Percentiles rank a stretch among this genome's conserved stretches.
These are phyloP conservation scores for Lentinula novae-zelandiae DNA, from an alignment of 1,284 basidiomycete species.

Conservation along the genomic window DNA sequence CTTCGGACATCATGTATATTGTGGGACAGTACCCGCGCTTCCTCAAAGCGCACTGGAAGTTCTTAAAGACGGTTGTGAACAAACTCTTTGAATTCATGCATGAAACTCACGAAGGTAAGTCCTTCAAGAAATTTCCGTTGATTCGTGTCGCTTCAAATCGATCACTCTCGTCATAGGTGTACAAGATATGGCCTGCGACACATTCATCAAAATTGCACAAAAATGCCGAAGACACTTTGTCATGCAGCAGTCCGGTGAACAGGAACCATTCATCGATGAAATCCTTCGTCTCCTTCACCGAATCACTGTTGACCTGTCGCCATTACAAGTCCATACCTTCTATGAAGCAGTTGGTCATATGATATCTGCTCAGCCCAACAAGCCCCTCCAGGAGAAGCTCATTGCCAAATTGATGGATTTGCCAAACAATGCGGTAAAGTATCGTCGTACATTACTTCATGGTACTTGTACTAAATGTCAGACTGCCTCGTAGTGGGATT, in stretches of 20 bases:
- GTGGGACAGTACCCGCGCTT: constrained; percentile 99
- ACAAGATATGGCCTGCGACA: constrained; percentile 99
- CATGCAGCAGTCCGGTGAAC: constrained; percentile 97
- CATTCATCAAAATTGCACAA: constrained; percentile 99
- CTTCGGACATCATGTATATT: constrained; percentile 99
- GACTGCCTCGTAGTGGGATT: constrained; percentile 77
- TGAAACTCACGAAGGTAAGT: constrained; percentile 93
- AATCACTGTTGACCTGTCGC: constrained; percentile 93
- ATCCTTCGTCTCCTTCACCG: constrained; percentile 90
- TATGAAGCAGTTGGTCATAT: constrained; percentile 99
- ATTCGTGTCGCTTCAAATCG: background rate
- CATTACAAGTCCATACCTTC: constrained; percentile 95
- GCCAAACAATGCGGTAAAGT: constrained; percentile 88
- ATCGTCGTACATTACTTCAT: background rate
- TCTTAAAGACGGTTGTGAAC: constrained; percentile 99
- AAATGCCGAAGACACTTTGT: constrained; percentile 99
- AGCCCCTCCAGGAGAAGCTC: constrained; percentile 93
- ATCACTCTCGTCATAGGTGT: constrained; percentile 58
- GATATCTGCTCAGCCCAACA: constrained; percentile 99
- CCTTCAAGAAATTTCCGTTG: background rate
- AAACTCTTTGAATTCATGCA: constrained; percentile 99
- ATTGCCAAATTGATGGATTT: constrained; percentile 96
- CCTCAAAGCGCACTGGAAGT: constrained; percentile 99
- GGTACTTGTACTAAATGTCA: constrained; percentile 3
- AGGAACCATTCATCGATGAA: constrained; percentile 98